Base-by-base conservation (phyloP, 2,329 filamentous ascomycete species). In the Colletotrichum tropicale region DNA sequence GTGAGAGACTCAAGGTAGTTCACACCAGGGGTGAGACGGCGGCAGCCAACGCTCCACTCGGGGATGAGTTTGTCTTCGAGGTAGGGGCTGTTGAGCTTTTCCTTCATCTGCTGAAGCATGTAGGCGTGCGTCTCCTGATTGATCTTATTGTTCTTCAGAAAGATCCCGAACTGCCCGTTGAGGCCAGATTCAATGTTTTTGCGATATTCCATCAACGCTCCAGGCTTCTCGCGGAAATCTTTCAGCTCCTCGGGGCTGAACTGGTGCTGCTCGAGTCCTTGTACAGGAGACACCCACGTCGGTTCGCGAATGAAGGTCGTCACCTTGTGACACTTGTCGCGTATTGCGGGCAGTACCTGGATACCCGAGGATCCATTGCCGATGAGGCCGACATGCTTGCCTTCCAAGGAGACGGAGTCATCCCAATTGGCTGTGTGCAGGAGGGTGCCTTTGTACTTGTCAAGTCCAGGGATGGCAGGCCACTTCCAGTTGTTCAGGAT, bases 381-480 rank as follows among this genome's bases (percentile, higher is more conserved):
- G 70, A 88, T 87, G 2, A 88, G 79, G 6, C 84, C 85, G 28
- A 88, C 85, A 43, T 84, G 81, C 65, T 85, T 84, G 3, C 83
- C 84, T 28, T 78, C 80, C 0, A 87, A 80, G 12, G 83, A 81
- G 13, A 86, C 78, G 1, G 84, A 82, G 68, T 85, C 82, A 3
- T 89, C 87, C 89, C 90, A 92, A 21, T 83, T 83, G 4, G 90
- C 89, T 4, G 88, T 91, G 79, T 92, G 90, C 30, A 91, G 83
- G 13, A 90, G 78, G 1, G 85, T 80, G 10, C 90, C 90, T 58
- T 85, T 80, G 78, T 89, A 91, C 12, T 80, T 78, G 3, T 87
- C 78, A 4, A 90, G 80, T 0, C 86, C 87, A 1, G 87, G 81
- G 8, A 90, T 85, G 21, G 87, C 84, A 3, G 89, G 90, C 87